A percentile compares a stretch with the other conserved stretches of the same genome.
These are phyloP conservation scores for Monosporascus ibericus DNA, from an alignment of 2,329 filamentous ascomycete species.

Conservation along the genomic window DNA sequence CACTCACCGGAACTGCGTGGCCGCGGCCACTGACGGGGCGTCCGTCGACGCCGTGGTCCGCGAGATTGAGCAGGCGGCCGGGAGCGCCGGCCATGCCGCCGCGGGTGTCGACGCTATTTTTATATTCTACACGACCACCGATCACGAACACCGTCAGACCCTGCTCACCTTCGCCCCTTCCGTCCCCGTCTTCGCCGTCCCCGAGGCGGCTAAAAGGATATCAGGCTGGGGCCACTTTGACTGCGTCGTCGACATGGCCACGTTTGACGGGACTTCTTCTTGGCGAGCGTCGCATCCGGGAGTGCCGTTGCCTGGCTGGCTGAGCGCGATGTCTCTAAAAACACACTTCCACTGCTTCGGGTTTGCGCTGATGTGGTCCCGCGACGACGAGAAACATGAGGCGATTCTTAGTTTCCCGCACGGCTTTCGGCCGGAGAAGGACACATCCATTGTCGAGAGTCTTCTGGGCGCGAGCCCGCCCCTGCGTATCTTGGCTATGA, in stretches of 20 bases:
- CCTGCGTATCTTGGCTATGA: conserved; percentile 4
- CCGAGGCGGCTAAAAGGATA: conserved; percentile 2
- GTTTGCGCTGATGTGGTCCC: conserved; percentile 6
- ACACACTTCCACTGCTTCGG: background rate
- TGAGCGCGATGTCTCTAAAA: conserved; percentile 2
- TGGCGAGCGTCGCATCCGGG: conserved; percentile 8
- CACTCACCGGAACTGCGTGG: background rate
- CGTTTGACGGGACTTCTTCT: background rate
- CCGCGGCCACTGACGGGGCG: conserved; percentile 4
- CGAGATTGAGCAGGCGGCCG: conserved; percentile 9
- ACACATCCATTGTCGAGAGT: background rate
- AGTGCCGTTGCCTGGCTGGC: conserved; percentile 5
- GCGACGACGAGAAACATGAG: conserved; percentile 1
- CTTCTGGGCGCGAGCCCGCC: conserved; percentile 2
- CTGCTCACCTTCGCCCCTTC: conserved; percentile 6
- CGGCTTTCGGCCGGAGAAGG: conserved; percentile 1
- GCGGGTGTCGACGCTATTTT: conserved; percentile 9
- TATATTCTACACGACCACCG: conserved; percentile 2
- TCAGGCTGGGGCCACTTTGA: conserved; percentile 8
- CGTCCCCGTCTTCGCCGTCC: conserved; percentile 9
- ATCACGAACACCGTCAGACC: conserved; percentile 8
- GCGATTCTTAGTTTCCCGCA: conserved; percentile 8
- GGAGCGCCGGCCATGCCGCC: background rate
- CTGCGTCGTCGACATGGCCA: background rate
- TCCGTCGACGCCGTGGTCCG: conserved; percentile 8